Percentiles rank a stretch among this genome's conserved stretches.
These are phyloP conservation scores for Isoetes engelmannii DNA, from an alignment of 83 land plant genomes.

Conservation along the genomic window DNA sequence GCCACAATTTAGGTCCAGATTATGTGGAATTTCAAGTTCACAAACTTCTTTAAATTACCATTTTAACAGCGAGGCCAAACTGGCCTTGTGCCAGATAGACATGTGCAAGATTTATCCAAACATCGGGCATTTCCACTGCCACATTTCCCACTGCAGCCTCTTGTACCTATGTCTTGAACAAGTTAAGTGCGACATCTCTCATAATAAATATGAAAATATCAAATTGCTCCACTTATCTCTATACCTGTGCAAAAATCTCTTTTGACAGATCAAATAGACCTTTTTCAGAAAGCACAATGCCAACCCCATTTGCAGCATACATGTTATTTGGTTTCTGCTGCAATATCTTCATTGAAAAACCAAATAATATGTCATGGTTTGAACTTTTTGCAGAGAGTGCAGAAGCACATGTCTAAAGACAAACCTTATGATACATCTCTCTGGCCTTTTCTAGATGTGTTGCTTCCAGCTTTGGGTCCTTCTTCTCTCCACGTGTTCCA, in stretches of 20 bases:
- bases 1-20: conserved; percentile 8
- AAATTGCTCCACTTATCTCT: too few species aligned
- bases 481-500: conserved; percentile 73
- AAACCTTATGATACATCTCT: conserved; percentile 63
- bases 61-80: conserved; percentile 82
- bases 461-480: conserved; percentile 75
- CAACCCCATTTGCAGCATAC: conserved; percentile 98
- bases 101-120: conserved; percentile 93
- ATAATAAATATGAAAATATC: background rate
- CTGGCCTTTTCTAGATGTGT: conserved; percentile 90
- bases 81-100: conserved; percentile 92
- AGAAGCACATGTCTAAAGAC: conserved; percentile 45
- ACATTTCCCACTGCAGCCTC: conserved; percentile 93
- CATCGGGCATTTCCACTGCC: conserved; percentile 94
- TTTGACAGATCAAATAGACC: conserved; percentile 90
- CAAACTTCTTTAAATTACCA: too few species aligned
- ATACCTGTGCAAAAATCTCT: conserved; percentile 88
- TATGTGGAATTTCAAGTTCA: too few species aligned
- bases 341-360: too few species aligned
- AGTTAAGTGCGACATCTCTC: background rate
- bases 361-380: too few species aligned
- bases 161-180: conserved; percentile 53
- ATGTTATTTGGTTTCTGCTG: conserved; percentile 57
- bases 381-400: too few species aligned
- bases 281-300: conserved; percentile 79